Evolutionary conservation across 179 eudicot species (phyloP).

Genomic region (Nepenthes alata): DNA sequence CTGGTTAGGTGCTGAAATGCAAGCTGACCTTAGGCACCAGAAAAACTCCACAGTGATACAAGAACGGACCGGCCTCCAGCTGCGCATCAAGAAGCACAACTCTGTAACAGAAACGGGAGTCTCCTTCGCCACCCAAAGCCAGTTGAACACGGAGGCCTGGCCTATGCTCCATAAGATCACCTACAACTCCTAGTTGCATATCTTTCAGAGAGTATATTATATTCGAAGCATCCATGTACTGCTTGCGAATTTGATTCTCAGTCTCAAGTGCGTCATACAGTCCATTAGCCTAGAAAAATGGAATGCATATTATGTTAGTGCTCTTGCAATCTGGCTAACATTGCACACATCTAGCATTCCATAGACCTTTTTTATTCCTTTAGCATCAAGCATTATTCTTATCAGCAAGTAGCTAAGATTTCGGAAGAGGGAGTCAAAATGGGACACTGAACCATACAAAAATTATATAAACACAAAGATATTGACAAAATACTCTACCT

Average conservation of each 20-base stretch:
- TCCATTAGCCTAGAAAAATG: constrained; percentile 43
- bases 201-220: constrained; percentile 61
- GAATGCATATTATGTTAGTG: not conserved
- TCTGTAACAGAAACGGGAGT: constrained; percentile 48
- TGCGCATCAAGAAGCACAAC: constrained; percentile 84
- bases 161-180: constrained; percentile 48
- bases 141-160: constrained; percentile 67
- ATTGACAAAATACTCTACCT: constrained; percentile 26
- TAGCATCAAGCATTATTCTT: no score
- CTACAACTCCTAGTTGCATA: constrained; percentile 62
- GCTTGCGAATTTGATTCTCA: constrained; percentile 55
- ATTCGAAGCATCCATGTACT: constrained; percentile 46
- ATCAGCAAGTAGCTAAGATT: no score
- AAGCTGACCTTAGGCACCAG: constrained; percentile 73
- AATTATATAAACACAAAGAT: not conserved
- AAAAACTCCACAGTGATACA: constrained; percentile 66
- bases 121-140: constrained; percentile 62
- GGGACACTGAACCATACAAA: not conserved
- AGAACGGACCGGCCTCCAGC: constrained; percentile 35
- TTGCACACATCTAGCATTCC: no score
- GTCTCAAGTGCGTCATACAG: constrained; percentile 53
- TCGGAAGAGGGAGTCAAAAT: no score
- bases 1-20: not conserved
- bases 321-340: no score
- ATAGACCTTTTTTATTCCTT: no score